phyloP scores from a whole-genome alignment of 371 early-diverging fungal species.

The Smittium mucronatum region DNA sequence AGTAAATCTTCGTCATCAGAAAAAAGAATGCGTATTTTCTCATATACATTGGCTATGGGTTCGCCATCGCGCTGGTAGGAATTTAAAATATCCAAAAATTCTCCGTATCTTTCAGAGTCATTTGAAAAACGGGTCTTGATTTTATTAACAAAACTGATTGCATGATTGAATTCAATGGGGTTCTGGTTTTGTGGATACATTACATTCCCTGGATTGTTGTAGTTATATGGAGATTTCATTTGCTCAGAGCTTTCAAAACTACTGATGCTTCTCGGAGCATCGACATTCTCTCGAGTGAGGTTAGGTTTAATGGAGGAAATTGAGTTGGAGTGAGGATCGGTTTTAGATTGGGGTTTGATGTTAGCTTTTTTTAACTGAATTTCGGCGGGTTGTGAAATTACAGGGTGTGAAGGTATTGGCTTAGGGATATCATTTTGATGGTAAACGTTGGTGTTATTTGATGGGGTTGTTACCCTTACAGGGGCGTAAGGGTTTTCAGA shows the following conservation, averaged over 20 bases:
- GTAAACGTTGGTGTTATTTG: conserved; percentile 34
- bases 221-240: neutral
- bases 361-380: neutral
- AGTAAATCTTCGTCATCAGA: conserved; percentile 71
- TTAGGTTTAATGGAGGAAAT: neutral
- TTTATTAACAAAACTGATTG: conserved; percentile 90
- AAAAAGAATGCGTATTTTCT: conserved; percentile 75
- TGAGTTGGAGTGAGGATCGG: neutral
- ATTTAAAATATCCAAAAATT: conserved; percentile 89
- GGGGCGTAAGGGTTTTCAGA: conserved; percentile 54
- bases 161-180: conserved; percentile 83
- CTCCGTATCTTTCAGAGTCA: conserved; percentile 84
- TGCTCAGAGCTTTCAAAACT: neutral
- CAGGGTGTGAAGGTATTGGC: neutral
- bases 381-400: neutral
- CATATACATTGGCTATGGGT: conserved; percentile 85
- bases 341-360: neutral
- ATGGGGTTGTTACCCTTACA: conserved; percentile 80
- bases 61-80: conserved; percentile 81
- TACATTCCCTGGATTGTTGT: neutral
- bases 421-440: neutral
- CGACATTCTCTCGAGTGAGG: neutral
- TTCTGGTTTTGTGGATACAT: conserved; percentile 16
- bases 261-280: neutral
- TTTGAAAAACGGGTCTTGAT: conserved; percentile 80